Conservation (phyloP, 2,329 filamentous ascomycete species). For the Endoconidiophora polonica region DNA sequence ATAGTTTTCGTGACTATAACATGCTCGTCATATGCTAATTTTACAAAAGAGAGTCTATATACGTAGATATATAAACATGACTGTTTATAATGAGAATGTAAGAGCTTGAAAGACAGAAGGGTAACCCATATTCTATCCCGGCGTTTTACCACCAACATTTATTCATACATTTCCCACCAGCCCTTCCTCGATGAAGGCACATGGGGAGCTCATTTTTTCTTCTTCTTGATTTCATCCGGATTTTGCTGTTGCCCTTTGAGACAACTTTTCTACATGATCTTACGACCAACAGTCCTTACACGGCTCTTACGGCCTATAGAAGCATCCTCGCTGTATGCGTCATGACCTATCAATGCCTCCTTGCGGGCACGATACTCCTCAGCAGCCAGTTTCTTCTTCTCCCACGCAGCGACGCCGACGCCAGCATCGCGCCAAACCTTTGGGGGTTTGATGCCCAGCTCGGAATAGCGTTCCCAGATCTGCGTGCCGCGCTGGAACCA, state of each 20-base stretch:
- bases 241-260: background rate
- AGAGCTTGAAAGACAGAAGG: no score
- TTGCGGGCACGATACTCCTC: no score
- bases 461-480: constrained; percentile 43
- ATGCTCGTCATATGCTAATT: no score
- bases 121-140: no score
- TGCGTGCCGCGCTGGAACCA: constrained; percentile 45
- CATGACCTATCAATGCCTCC: background rate
- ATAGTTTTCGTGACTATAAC: no score
- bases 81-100: no score
- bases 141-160: no score
- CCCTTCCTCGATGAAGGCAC: no score
- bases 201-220: background rate
- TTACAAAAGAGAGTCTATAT: no score
- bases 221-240: background rate
- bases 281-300: background rate
- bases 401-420: constrained; percentile 18
- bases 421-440: constrained; percentile 41
- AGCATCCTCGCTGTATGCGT: background rate
- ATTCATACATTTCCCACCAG: no score
- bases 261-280: constrained; percentile 9
- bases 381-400: background rate
- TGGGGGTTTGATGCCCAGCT: constrained; percentile 44
- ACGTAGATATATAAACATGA: no score
- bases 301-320: background rate